Percentiles rank a stretch among this genome's conserved stretches.
These are phyloP conservation scores for Trypanosoma congolense DNA, from an alignment of 208 protist genomes.

Conservation along the genomic window DNA sequence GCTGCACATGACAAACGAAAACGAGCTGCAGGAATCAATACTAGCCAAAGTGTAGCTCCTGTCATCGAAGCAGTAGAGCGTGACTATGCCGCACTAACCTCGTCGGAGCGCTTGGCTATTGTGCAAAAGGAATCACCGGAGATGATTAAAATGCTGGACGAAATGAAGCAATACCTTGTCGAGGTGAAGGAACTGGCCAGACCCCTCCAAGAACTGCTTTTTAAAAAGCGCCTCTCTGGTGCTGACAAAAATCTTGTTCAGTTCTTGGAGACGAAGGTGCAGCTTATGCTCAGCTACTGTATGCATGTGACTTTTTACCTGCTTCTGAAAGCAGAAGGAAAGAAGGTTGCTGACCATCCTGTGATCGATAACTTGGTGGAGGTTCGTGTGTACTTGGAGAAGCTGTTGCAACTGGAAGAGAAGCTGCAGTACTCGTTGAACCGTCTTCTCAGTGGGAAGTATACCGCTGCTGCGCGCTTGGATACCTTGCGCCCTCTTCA, in stretches of 20 bases:
- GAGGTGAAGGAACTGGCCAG: constrained; percentile 84
- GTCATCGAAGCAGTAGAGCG: constrained; percentile 87
- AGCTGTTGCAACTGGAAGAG: constrained; percentile 93
- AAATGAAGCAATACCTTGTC: constrained; percentile 76
- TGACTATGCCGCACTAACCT: constrained; percentile 81
- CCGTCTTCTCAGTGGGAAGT: constrained; percentile 87
- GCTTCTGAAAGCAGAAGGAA: constrained; percentile 88
- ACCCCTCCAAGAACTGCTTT: constrained; percentile 79
- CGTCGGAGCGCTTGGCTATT: constrained; percentile 78
- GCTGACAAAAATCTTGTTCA: constrained; percentile 76
- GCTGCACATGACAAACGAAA: constrained; percentile 21
- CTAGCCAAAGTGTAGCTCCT: constrained; percentile 39
- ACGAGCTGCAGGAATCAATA: constrained; percentile 13
- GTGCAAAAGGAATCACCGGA: constrained; percentile 89
- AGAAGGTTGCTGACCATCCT: constrained; percentile 89
- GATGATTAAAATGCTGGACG: constrained; percentile 85
- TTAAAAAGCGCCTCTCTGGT: constrained; percentile 64
- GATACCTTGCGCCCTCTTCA: constrained; percentile 66
- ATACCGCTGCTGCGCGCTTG: constrained; percentile 50
- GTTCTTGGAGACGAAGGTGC: constrained; percentile 88
- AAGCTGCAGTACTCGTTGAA: constrained; percentile 95
- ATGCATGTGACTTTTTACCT: constrained; percentile 94
- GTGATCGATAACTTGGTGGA: constrained; percentile 92
- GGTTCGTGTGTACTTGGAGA: constrained; percentile 92
- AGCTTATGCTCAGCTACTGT: constrained; percentile 95